Evolutionary conservation across 208 protist genomes (phyloP).

Genomic region (Trypanosoma mega): DNA sequence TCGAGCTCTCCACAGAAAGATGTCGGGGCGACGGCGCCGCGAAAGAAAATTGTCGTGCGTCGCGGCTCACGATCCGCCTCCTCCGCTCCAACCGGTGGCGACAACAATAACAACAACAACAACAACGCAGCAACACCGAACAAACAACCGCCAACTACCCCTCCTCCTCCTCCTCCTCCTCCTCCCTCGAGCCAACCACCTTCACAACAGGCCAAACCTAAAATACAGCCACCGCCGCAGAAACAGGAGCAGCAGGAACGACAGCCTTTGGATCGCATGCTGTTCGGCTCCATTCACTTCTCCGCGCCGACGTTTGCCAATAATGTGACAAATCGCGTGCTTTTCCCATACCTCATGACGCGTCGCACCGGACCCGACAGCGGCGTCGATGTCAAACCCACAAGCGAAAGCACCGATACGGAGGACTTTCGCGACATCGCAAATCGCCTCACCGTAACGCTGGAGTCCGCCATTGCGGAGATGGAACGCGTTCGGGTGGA

Average conservation of each 20-base stretch:
- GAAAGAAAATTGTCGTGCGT: conserved; percentile 13
- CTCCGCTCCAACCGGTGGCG: background rate
- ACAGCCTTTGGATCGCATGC: conserved; percentile 41
- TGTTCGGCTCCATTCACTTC: conserved; percentile 67
- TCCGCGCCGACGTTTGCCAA: conserved; percentile 74
- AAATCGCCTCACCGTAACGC: conserved; percentile 34
- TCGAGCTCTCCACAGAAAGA: background rate
- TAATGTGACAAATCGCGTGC: conserved; percentile 58
- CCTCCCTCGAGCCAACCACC: too few species aligned
- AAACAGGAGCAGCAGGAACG: background rate
- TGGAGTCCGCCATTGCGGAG: conserved; percentile 49
- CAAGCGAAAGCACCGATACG: background rate
- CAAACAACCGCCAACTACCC: background rate
- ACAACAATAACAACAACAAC: background rate
- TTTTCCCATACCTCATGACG: conserved; percentile 42
- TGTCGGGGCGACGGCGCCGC: background rate
- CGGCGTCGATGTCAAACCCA: background rate
- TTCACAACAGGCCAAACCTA: too few species aligned
- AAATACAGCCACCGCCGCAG: too few species aligned
- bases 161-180: conserved; percentile 4
- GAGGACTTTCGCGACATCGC: conserved; percentile 45
- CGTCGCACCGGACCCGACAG: background rate
- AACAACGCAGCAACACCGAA: background rate
- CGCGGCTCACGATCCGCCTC: conserved; percentile 16
- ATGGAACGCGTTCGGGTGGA: conserved; percentile 50